Evolutionary conservation across 768 basidiomycete species (phyloP), one percentile per base, ranked within the genome.

Genomic region (Paxillus ammoniavirescens): DNA sequence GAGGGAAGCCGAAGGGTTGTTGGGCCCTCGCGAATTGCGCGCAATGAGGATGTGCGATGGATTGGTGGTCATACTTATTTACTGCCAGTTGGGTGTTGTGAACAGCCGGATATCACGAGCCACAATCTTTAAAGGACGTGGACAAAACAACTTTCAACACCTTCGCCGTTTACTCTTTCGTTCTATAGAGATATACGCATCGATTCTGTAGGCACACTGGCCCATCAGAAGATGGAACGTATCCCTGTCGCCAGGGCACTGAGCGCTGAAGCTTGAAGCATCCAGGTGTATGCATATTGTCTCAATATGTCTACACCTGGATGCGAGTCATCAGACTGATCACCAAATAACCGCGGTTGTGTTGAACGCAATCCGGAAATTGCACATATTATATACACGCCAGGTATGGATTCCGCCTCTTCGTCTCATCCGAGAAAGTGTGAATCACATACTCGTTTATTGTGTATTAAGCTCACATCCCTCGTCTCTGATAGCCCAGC

Each of bases 21-120:
- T 84, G 4, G 75, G 77, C 12, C 89, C 87, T 38, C 91, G 78
- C 15, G 91, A 91, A 60, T 89, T 88, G 62, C 91, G 84, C 8
- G 91, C 91, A 57, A 93, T 93, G 65, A 93, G 87, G 58, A 92
- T 89, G 66, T 92, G 90, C 8, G 91, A 86, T 1, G 91, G 91
- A 66, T 93, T 87, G 56, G 66, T 66, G 49, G 63, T 68, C 41
- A 66, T 47, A 55, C 42, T 64, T 47, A 55, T 40, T 64, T 12
- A 5, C 5, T 35, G 12, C 12, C 13, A 12, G 31, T 14, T 14
- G 35, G 35, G 12, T 35, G 35, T 35, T 47, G 33, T 33, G 17
- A n/a, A 12, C 2, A 21, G n/a, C 42, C 42, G 31, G 30, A 5
- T 12, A 48, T 40, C 23, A 35, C 5, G 12, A 31, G 10, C 31